Conservation (phyloP, 1,284 basidiomycete species). For the Rhodotorula glutinis region DNA sequence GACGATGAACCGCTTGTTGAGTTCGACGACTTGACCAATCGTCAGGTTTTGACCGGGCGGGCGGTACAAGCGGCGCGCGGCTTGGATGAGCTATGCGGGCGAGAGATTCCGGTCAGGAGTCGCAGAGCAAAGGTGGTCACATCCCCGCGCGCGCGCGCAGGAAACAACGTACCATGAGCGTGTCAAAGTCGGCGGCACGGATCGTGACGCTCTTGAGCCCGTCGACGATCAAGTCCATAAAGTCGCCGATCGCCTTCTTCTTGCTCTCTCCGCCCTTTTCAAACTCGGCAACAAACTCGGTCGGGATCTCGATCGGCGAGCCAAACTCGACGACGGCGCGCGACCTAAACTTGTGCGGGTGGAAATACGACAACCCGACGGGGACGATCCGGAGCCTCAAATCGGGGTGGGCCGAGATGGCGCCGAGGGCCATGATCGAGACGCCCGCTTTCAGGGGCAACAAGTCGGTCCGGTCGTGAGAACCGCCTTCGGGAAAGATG, state of each 20-base stretch:
- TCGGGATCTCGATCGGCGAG: conserved; percentile 79
- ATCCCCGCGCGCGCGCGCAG: too few relatives aligned
- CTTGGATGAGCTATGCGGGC: conserved; percentile 75
- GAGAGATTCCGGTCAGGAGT: too few relatives aligned
- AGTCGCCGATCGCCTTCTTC: conserved; percentile 81
- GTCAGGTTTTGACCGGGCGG: conserved; percentile 93
- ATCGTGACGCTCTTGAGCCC: conserved; percentile 96
- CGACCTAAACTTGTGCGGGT: conserved; percentile 89
- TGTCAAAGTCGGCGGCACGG: conserved; percentile 94
- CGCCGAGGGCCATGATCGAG: conserved; percentile 94
- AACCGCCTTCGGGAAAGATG: conserved; percentile 96
- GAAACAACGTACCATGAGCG: conserved; percentile 70
- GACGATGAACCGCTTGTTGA: conserved; percentile 91
- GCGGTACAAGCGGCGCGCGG: conserved; percentile 88
- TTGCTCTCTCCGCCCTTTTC: conserved; percentile 85
- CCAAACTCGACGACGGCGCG: conserved; percentile 97
- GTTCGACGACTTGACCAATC: conserved; percentile 91
- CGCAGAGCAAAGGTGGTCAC: not conserved
- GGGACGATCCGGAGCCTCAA: conserved; percentile 89
- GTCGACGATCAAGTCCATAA: conserved; percentile 90
- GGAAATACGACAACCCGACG: conserved; percentile 92
- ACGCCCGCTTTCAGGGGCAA: conserved; percentile 94
- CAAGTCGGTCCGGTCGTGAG: conserved; percentile 91
- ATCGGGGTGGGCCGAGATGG: conserved; percentile 85
- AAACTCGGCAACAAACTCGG: conserved; percentile 82